These are phyloP conservation scores for Hypoxylon sp. DNA, from an alignment of 2,329 filamentous ascomycete genomes.

Conservation along the genomic window DNA sequence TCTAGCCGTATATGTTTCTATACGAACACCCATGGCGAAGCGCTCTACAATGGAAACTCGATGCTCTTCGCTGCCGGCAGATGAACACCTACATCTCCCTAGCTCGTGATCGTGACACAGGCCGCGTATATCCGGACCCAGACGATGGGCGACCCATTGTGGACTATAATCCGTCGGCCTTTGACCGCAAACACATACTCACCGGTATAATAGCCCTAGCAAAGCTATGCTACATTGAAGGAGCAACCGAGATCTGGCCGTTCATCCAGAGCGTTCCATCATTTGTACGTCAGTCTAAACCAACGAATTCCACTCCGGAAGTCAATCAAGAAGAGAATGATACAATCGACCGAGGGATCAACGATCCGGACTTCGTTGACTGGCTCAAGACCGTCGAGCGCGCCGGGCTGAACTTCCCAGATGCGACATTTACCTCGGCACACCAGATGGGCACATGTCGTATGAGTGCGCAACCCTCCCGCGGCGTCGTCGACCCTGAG, in stretches of 20 bases:
- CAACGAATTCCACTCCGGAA: background rate
- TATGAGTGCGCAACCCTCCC: slow-evolving; percentile 71
- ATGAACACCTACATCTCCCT: slow-evolving; percentile 82
- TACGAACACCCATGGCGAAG: slow-evolving; percentile 76
- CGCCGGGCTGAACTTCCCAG: slow-evolving; percentile 66
- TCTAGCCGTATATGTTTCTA: slow-evolving; percentile 74
- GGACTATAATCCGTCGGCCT: slow-evolving; percentile 78
- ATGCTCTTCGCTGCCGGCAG: slow-evolving; percentile 76
- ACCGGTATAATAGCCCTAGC: slow-evolving; percentile 80
- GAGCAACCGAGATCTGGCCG: slow-evolving; percentile 84
- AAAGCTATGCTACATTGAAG: slow-evolving; percentile 83
- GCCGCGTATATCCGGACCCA: slow-evolving; percentile 81
- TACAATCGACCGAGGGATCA: slow-evolving; percentile 62
- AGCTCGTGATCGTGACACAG: slow-evolving; percentile 81
- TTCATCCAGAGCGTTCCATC: slow-evolving; percentile 73
- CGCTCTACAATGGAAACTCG: slow-evolving; percentile 80
- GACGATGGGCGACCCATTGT: slow-evolving; percentile 75
- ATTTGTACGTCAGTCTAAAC: slow-evolving; percentile 65
- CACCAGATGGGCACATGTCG: slow-evolving; percentile 87
- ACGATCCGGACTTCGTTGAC: slow-evolving; percentile 71
- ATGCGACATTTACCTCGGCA: slow-evolving; percentile 74
- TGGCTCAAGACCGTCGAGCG: slow-evolving; percentile 70
- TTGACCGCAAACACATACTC: slow-evolving; percentile 80
- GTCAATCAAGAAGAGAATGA: slow-evolving; percentile 37
- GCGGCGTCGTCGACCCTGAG: slow-evolving; percentile 71